These are phyloP conservation scores for Cryptosporidium muris DNA, from an alignment of 169 alveolate genomes.

Conservation along the genomic window DNA sequence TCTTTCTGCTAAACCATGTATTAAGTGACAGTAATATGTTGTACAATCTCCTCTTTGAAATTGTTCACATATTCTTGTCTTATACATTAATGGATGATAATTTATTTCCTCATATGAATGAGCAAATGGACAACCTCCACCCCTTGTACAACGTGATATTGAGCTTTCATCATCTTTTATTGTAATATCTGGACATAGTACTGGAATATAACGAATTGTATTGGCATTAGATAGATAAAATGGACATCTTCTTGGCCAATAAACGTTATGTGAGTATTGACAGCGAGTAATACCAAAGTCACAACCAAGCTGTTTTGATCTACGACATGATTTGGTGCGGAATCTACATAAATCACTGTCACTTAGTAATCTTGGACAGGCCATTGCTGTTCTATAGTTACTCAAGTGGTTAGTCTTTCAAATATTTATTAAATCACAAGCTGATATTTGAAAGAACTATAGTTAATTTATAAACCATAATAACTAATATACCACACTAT, in stretches of 20 bases:
- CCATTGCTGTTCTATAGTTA: slow-evolving; percentile 49
- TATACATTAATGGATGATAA: slow-evolving; percentile 89
- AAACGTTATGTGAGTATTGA: slow-evolving; percentile 84
- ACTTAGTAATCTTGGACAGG: slow-evolving; percentile 79
- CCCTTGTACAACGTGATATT: slow-evolving; percentile 83
- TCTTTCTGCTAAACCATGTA: slow-evolving; percentile 85
- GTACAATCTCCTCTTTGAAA: slow-evolving; percentile 83
- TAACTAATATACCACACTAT: too few species aligned
- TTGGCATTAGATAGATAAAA: slow-evolving; percentile 79
- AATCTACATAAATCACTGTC: slow-evolving; percentile 84
- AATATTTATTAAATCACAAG: slow-evolving; percentile 4
- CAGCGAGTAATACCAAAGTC: slow-evolving; percentile 82
- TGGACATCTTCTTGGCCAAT: slow-evolving; percentile 87
- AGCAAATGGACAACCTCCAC: slow-evolving; percentile 89
- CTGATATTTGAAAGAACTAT: neutral
- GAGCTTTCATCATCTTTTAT: slow-evolving; percentile 81
- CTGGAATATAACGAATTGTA: slow-evolving; percentile 84
- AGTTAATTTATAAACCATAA: too few species aligned
- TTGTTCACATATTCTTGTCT: slow-evolving; percentile 86
- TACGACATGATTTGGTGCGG: slow-evolving; percentile 85
- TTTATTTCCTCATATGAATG: slow-evolving; percentile 89
- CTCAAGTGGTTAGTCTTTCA: neutral
- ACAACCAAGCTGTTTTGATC: slow-evolving; percentile 79
- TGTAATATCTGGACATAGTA: slow-evolving; percentile 81
- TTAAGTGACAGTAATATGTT: slow-evolving; percentile 86